These are phyloP conservation scores for Neoboletus magnificus DNA, from an alignment of 768 basidiomycete species.

Conservation along the genomic window DNA sequence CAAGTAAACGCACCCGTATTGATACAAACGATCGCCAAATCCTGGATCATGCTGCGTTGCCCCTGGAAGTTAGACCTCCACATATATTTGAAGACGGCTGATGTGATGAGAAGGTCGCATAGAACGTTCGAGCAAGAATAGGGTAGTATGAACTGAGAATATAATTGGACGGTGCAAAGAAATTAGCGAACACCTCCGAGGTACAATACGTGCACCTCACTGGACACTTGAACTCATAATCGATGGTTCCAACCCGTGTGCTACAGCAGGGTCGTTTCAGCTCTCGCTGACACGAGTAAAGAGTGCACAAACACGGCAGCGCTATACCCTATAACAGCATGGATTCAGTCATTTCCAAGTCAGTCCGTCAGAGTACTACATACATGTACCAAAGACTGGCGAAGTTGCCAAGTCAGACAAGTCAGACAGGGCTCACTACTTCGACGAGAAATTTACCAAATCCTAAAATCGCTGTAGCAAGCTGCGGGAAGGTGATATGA, in stretches of 20 bases:
- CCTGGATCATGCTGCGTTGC: slow-evolving; percentile 2
- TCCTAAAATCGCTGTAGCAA: not conserved
- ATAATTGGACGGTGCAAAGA: not conserved
- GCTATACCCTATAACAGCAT: not conserved
- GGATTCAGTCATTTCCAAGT: not conserved
- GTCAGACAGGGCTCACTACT: not conserved
- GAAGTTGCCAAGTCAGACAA: not conserved
- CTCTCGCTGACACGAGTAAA: not conserved
- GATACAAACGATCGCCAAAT: slow-evolving; percentile 12
- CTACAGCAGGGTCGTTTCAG: not conserved
- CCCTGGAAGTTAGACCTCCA: slow-evolving; percentile 12
- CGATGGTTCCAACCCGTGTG: not conserved
- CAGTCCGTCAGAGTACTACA: not conserved
- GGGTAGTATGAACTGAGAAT: slow-evolving; percentile 1
- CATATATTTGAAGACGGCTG: slow-evolving; percentile 11
- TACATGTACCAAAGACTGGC: slow-evolving; percentile 9
- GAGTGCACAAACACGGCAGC: not conserved
- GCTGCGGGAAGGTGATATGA: slow-evolving; percentile 2
- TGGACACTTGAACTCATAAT: not conserved
- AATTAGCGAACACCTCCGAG: not conserved
- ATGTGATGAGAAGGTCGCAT: slow-evolving; percentile 6
- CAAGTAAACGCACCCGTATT: slow-evolving; percentile 14
- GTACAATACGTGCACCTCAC: not conserved
- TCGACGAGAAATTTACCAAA: not conserved
- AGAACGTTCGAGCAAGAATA: not conserved